Evolutionary conservation across 2,329 filamentous ascomycete genomes (phyloP).

Genomic region (Exophiala sideris): DNA sequence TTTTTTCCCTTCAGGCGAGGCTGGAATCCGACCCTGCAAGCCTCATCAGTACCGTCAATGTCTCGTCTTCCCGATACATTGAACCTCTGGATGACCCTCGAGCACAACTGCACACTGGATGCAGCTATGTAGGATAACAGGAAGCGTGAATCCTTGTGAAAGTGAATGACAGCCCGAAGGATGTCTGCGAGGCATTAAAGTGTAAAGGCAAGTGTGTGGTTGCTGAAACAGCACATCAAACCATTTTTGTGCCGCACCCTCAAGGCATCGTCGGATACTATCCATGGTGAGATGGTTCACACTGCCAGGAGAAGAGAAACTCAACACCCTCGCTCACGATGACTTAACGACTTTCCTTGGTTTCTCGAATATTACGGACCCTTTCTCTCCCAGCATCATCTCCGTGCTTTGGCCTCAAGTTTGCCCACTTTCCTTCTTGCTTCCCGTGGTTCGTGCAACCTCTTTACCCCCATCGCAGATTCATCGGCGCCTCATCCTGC

Average conservation of each 20-base stretch:
- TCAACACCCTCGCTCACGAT: neutral
- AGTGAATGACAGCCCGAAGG: neutral
- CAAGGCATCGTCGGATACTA: neutral
- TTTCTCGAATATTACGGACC: neutral
- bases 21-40: conserved; percentile 3
- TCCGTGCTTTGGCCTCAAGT: neutral
- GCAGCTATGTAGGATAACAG: too few relatives aligned
- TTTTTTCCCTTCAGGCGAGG: conserved; percentile 5
- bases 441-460: conserved; percentile 12
- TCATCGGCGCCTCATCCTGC: conserved; percentile 5
- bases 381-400: conserved; percentile 7
- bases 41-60: neutral
- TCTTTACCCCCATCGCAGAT: neutral
- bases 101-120: too few relatives aligned
- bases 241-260: conserved; percentile 12
- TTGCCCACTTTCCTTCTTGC: neutral
- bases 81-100: too few relatives aligned
- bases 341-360: neutral
- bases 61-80: too few relatives aligned
- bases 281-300: neutral
- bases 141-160: neutral
- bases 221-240: conserved; percentile 26
- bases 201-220: conserved; percentile 9
- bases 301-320: neutral
- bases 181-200: conserved; percentile 1